Percentiles rank a stretch among this genome's conserved stretches.
Evolutionary conservation across 129 eudicot genomes (phyloP).

Genomic region (Escallonia rubra): DNA sequence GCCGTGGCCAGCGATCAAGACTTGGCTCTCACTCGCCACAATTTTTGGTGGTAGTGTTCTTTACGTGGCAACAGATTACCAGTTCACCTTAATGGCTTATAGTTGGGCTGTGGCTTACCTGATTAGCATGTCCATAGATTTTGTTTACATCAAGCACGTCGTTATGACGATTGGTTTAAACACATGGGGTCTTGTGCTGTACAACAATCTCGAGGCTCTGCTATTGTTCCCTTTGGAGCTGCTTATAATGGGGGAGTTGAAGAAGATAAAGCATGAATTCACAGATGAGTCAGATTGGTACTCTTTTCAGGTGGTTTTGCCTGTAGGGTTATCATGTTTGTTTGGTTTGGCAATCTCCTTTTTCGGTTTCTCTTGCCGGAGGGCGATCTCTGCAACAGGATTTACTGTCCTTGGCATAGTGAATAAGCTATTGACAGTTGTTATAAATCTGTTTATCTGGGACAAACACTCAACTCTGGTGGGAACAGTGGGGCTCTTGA

Average conservation of each 20-base stretch:
- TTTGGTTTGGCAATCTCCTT: conserved; percentile 96
- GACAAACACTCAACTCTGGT: conserved; percentile 81
- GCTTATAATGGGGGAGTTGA: conserved; percentile 88
- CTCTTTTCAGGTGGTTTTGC: conserved; percentile 72
- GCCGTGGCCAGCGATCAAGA: conserved; percentile 89
- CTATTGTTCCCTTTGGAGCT: conserved; percentile 87
- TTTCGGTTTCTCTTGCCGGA: conserved; percentile 96
- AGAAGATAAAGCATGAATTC: conserved; percentile 87
- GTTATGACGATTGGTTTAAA: conserved; percentile 95
- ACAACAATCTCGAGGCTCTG: conserved; percentile 95
- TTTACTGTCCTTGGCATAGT: conserved; percentile 98
- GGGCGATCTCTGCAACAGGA: conserved; percentile 96
- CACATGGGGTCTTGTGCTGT: conserved; percentile 97
- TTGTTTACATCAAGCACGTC: conserved; percentile 96
- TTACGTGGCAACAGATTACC: conserved; percentile 88
- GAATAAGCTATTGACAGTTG: conserved; percentile 90
- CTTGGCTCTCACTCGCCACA: conserved; percentile 83
- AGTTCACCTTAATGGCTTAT: conserved; percentile 86
- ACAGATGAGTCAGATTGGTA: conserved; percentile 84
- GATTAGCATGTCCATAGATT: conserved; percentile 95
- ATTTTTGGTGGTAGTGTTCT: conserved; percentile 89
- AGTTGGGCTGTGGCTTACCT: conserved; percentile 92
- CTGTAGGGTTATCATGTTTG: conserved; percentile 84
- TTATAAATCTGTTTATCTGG: conserved; percentile 88
- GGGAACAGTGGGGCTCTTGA: conserved; percentile 91